Evolutionary conservation across 1,284 basidiomycete species (phyloP), one percentile per base, ranked within the genome.

Genomic region (Cryptococcus sp.): DNA sequence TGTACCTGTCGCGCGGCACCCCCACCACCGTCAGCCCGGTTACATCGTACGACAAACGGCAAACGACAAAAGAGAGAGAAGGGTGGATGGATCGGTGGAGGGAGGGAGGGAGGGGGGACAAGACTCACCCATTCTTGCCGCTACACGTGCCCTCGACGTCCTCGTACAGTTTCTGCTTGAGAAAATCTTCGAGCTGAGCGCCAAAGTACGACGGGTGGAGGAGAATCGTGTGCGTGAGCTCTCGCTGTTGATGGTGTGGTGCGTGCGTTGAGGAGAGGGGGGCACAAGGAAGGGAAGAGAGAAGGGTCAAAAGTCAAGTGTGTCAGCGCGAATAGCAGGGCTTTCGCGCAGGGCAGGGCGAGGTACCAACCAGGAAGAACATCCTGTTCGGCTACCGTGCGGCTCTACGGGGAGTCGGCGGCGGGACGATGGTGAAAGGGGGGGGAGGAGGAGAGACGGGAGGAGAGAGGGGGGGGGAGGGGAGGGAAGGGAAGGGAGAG

Each of bases 161-260:
- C 20, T 91, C 86, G 73, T 94, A 92, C 23, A 98, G 83, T 77
- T 97, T 96, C 55, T 87, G 87, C 73, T 91, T 86, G 57, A 98
- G 84, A 78, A 91, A 96, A 64, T 90, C 88, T 58, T 91, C 84
- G 85, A 98, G 93, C 60, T 89, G 87, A 6, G 95, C 91, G 15
- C 95, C 95, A 75, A 98, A 98, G 79, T 95, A 98, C 21, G 94
- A 97, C 15, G 95, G 95, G 75, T 98, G 95, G 24, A 98, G 83
- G 52, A 94, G 86, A 72, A 98, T 95, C 5, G 91, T 93, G 77
- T 98, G 92, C 28, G 90, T 91, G 35, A 98, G 84, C 73, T 93
- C 87, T 83, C 96, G 95, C 91, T 94, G 43, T 21, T 48, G 44
- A 47, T 33, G 45, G 24, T 24, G n/a, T 33, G 28, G 9, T 33